Conservation (phyloP, 257 asterid species). For the Fraxinus americana region DNA sequence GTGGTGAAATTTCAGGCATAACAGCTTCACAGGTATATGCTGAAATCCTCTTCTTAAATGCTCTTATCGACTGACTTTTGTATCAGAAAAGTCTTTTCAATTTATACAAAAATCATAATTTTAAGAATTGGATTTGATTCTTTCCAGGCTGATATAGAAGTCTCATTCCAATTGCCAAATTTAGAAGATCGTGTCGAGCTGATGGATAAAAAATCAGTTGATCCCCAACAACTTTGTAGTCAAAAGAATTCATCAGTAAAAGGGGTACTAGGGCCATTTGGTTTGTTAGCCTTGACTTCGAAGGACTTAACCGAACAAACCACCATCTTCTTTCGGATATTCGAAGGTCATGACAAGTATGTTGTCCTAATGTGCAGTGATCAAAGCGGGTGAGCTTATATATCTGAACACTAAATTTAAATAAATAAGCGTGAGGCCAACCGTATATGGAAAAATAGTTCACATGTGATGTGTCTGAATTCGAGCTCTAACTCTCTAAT, state of each 20-base stretch:
- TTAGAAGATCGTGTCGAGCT: constrained; percentile 30
- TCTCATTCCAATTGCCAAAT: constrained; percentile 26
- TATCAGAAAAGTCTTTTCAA: neutral
- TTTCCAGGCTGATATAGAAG: constrained; percentile 40
- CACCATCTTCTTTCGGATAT: constrained; percentile 45
- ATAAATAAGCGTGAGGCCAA: neutral
- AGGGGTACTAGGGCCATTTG: constrained; percentile 53
- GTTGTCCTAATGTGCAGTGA: constrained; percentile 59
- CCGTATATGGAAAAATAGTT: too few species aligned
- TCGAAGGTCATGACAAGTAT: constrained; percentile 29
- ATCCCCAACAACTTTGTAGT: constrained; percentile 40
- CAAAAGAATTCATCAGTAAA: constrained; percentile 34
- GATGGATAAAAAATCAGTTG: constrained; percentile 23
- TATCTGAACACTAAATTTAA: neutral
- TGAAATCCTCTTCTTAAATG: too few species aligned
- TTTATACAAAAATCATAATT: neutral
- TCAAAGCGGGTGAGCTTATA: constrained; percentile 42
- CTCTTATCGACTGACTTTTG: too few species aligned
- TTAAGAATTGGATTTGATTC: neutral
- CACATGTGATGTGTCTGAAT: neutral
- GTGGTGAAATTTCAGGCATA: constrained; percentile 29
- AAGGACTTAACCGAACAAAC: constrained; percentile 48
- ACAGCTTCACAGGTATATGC: constrained; percentile 41
- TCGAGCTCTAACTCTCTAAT: neutral
- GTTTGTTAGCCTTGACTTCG: constrained; percentile 45